These are phyloP conservation scores for Cenococcum geophilum DNA, from an alignment of 495 filamentous ascomycete species.

Conservation along the genomic window DNA sequence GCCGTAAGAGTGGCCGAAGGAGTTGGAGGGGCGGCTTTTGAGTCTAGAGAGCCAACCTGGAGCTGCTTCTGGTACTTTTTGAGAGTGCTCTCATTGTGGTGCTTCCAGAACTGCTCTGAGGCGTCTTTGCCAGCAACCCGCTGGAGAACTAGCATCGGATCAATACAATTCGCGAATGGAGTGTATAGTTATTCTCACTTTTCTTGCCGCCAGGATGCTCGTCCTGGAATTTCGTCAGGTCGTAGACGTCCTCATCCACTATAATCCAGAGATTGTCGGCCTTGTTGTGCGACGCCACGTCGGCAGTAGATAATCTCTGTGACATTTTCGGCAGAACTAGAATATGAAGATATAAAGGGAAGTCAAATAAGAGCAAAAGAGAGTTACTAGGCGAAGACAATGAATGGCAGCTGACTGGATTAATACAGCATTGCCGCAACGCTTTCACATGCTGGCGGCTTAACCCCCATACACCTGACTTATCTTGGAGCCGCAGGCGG, in stretches of 20 bases:
- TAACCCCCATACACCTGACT: background rate
- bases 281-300: slow-evolving; percentile 89
- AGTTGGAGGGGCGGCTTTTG: slow-evolving; percentile 59
- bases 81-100: slow-evolving; percentile 89
- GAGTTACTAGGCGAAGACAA: background rate
- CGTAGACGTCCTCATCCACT: slow-evolving; percentile 94
- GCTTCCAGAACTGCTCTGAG: slow-evolving; percentile 99
- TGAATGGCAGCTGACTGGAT: slow-evolving; percentile 10
- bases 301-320: slow-evolving; percentile 72
- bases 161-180: background rate
- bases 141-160: slow-evolving; percentile 58
- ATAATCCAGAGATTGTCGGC: slow-evolving; percentile 79
- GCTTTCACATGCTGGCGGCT: slow-evolving; percentile 3
- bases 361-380: slow-evolving; percentile 8
- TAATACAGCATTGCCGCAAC: background rate
- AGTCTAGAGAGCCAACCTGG: slow-evolving; percentile 83
- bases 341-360: background rate
- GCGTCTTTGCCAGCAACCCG: slow-evolving; percentile 94
- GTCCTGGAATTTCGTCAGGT: slow-evolving; percentile 88
- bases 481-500: slow-evolving; percentile 1
- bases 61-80: slow-evolving; percentile 91
- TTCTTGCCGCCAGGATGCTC: slow-evolving; percentile 97
- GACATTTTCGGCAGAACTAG: slow-evolving; percentile 57
- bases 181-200: slow-evolving; percentile 47
- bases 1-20: slow-evolving; percentile 51